These are phyloP conservation scores for Suillus alpinus DNA, from an alignment of 768 basidiomycete genomes.

Conservation along the genomic window DNA sequence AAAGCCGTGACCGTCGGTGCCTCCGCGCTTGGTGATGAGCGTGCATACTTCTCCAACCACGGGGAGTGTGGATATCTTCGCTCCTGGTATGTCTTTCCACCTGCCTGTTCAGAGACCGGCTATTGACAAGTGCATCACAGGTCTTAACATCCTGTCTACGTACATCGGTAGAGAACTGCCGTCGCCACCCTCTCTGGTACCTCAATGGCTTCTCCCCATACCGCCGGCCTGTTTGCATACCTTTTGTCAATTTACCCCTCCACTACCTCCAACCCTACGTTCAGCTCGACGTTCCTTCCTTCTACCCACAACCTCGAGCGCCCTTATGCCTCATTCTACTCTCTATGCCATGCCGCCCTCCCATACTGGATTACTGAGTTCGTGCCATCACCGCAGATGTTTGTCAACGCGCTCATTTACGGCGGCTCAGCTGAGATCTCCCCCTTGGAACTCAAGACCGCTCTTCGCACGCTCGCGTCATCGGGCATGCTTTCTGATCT, in stretches of 20 bases:
- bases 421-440: slow-evolving; percentile 42
- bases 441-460: slow-evolving; percentile 75
- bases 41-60: slow-evolving; percentile 91
- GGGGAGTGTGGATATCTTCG: slow-evolving; percentile 92
- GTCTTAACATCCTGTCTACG: slow-evolving; percentile 87
- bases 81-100: slow-evolving; percentile 54
- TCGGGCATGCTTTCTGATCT: slow-evolving; percentile 43
- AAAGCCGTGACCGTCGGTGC: slow-evolving; percentile 95
- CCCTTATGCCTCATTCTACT: slow-evolving; percentile 47
- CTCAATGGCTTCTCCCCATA: slow-evolving; percentile 94
- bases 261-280: slow-evolving; percentile 51
- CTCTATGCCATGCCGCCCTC: slow-evolving; percentile 51
- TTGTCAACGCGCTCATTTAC: slow-evolving; percentile 44
- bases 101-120: slow-evolving; percentile 27
- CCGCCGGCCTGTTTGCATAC: slow-evolving; percentile 88
- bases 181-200: slow-evolving; percentile 81
- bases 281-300: slow-evolving; percentile 38
- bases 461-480: slow-evolving; percentile 61
- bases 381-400: slow-evolving; percentile 52
- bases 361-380: slow-evolving; percentile 54
- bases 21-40: slow-evolving; percentile 69
- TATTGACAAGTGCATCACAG: slow-evolving; percentile 22
- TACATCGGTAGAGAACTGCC: slow-evolving; percentile 66
- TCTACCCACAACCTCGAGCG: slow-evolving; percentile 32
- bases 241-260: slow-evolving; percentile 86